Conservation (phyloP, 2,329 filamentous ascomycete species). For the Pseudogymnoascus sp. region DNA sequence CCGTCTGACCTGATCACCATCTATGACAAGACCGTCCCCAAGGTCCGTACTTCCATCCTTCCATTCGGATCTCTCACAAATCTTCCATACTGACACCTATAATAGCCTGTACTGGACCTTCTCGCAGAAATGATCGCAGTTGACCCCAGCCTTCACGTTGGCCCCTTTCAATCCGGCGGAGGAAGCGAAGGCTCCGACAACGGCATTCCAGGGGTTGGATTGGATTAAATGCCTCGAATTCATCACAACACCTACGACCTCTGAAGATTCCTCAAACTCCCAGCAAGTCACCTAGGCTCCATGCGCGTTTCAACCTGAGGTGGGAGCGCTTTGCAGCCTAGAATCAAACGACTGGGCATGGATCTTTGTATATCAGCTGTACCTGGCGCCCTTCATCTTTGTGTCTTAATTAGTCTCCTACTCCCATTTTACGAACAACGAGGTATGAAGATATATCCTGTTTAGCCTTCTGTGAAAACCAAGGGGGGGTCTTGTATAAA, state of each 20-base stretch:
- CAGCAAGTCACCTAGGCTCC: not conserved
- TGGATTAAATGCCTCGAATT: conserved; percentile 23
- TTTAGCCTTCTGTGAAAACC: conserved; percentile 7
- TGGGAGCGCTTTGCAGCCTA: not conserved
- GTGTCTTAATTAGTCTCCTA: conserved; percentile 17
- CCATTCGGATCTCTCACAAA: not conserved
- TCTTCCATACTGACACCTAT: conserved; percentile 4
- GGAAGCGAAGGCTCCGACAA: conserved; percentile 26
- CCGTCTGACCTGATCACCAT: conserved; percentile 89
- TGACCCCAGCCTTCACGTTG: conserved; percentile 67
- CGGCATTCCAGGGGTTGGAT: conserved; percentile 24
- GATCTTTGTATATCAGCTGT: conserved; percentile 25
- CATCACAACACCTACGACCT: conserved; percentile 6
- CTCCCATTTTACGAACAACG: conserved; percentile 12
- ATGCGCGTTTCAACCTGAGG: not conserved
- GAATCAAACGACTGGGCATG: conserved; percentile 8
- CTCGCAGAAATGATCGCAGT: conserved; percentile 97
- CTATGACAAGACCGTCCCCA: conserved; percentile 97
- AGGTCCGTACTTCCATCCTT: conserved; percentile 48
- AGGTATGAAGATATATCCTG: conserved; percentile 9
- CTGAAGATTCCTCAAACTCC: not conserved
- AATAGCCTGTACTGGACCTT: conserved; percentile 82
- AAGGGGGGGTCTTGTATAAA: conserved; percentile 9
- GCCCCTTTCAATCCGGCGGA: conserved; percentile 25
- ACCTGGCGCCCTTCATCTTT: conserved; percentile 16